Percentiles rank a stretch among this genome's conserved stretches.
phyloP scores from a whole-genome alignment of 805 yeast species.

The Starmera dryadoides region DNA sequence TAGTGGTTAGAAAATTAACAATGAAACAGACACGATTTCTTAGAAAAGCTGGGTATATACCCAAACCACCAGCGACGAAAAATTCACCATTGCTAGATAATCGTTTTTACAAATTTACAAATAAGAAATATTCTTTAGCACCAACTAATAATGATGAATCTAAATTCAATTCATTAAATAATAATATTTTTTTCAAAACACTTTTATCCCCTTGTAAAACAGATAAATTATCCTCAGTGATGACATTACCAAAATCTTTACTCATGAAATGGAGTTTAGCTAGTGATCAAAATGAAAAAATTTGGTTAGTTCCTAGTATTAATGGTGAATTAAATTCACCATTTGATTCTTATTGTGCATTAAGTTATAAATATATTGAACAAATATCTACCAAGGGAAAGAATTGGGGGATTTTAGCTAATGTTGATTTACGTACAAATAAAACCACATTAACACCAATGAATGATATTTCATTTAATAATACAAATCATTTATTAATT shows the following conservation, averaged over 20 bases:
- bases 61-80: constrained; percentile 20
- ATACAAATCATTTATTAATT: constrained; percentile 4
- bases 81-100: constrained; percentile 5
- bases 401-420: too few relatives aligned
- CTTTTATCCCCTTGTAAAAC: constrained; percentile 26
- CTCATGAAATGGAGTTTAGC: constrained; percentile 22
- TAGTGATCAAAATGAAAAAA: constrained; percentile 2
- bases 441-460: constrained; percentile 5
- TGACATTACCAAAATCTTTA: constrained; percentile 25
- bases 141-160: too few relatives aligned
- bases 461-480: constrained; percentile 8
- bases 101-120: background rate
- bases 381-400: too few relatives aligned
- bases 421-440: too few relatives aligned
- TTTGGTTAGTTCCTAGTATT: constrained; percentile 9
- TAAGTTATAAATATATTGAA: too few relatives aligned
- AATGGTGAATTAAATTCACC: background rate
- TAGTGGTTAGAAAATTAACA: too few relatives aligned
- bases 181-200: constrained; percentile 21
- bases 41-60: constrained; percentile 14
- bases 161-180: constrained; percentile 9
- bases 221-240: constrained; percentile 19
- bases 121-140: constrained; percentile 8
- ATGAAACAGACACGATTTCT: background rate
- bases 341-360: too few relatives aligned